Conservation (phyloP, 225 moss, liverwort and hornwort species). For the Takakia lepidozioides region DNA sequence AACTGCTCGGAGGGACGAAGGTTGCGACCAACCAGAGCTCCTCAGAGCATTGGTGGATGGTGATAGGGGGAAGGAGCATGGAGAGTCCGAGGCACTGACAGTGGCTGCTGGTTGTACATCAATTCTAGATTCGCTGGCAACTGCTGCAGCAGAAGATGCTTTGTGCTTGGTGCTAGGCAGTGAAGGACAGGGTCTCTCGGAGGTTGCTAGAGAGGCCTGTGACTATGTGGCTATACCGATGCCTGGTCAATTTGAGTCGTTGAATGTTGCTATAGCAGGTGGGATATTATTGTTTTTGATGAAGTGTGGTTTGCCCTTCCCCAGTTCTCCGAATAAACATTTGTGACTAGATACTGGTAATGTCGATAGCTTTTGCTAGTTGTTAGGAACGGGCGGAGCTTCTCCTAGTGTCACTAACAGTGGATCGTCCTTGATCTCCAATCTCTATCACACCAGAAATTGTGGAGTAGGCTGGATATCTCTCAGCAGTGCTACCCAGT, state of each 20-base stretch:
- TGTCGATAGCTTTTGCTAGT: no score
- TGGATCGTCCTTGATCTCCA: no score
- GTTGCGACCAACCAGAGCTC: no score
- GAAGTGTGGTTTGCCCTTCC: neutral
- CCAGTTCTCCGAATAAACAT: no score
- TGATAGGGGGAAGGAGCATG: neutral
- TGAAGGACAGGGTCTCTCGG: conserved; percentile 85
- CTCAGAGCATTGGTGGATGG: no score
- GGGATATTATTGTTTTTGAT: conserved; percentile 88
- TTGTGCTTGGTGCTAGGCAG: conserved; percentile 92
- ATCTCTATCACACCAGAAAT: no score
- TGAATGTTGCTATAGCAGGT: conserved; percentile 96
- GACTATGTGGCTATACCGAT: conserved; percentile 68
- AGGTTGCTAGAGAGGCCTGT: conserved; percentile 50
- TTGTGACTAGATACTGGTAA: no score
- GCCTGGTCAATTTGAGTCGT: conserved; percentile 85
- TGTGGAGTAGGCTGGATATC: no score
- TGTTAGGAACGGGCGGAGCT: no score
- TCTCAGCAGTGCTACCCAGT: no score
- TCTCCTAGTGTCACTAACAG: no score
- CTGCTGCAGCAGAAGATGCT: conserved; percentile 25
- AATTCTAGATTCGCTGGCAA: conserved; percentile 12
- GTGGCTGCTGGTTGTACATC: neutral
- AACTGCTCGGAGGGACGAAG: no score
- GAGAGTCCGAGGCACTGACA: neutral